Conservation (phyloP, 2,329 filamentous ascomycete species). For the Alternaria ethzedia region DNA sequence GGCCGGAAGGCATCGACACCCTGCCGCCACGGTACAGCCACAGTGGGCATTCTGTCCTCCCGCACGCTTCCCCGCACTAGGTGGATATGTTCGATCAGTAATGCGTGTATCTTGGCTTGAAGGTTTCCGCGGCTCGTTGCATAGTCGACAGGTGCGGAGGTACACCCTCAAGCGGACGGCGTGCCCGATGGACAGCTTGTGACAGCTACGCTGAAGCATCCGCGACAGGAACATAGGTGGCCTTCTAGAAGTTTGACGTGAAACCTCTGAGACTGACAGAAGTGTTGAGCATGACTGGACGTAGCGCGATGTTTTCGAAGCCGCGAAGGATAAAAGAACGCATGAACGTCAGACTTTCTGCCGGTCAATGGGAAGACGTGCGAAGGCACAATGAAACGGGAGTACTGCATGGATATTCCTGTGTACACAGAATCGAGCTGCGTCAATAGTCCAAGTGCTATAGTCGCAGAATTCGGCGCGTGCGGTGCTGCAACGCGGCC, state of each 20-base stretch:
- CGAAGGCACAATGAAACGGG: conserved; percentile 31
- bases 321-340: conserved; percentile 29
- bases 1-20: conserved; percentile 12
- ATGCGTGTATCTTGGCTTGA: conserved; percentile 6
- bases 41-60: conserved; percentile 27
- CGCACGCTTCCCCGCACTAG: conserved; percentile 26
- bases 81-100: conserved; percentile 13
- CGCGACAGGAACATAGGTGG: conserved; percentile 18
- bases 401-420: conserved; percentile 19
- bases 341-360: conserved; percentile 32
- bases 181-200: conserved; percentile 29
- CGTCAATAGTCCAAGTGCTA: conserved; percentile 15
- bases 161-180: conserved; percentile 17
- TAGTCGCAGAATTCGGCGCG: conserved; percentile 1
- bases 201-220: conserved; percentile 29
- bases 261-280: conserved; percentile 39
- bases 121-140: conserved; percentile 15
- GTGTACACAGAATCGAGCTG: conserved; percentile 9
- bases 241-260: conserved; percentile 42
- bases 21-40: conserved; percentile 26
- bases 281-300: conserved; percentile 18
- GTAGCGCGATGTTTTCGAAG: conserved; percentile 24
- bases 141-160: conserved; percentile 15
- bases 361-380: conserved; percentile 13
- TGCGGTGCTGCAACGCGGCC: background rate